Percentiles rank a stretch among this genome's conserved stretches.
These are phyloP conservation scores for Capsicum chinense DNA, from an alignment of 257 asterid genomes.

Conservation along the genomic window DNA sequence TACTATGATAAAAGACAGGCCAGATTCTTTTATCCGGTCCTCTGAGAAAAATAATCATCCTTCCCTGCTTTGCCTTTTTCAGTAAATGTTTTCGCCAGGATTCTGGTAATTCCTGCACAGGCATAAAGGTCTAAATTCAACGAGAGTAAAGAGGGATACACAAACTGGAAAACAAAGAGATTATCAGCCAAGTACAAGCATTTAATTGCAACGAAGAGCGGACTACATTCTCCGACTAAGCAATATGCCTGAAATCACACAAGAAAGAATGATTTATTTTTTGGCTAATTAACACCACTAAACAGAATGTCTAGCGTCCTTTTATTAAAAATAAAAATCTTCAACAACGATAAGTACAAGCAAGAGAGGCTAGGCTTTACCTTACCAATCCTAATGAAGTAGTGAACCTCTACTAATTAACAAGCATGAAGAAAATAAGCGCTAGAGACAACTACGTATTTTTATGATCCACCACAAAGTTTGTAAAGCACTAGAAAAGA, in stretches of 20 bases:
- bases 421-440: too few relatives aligned
- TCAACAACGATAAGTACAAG: too few relatives aligned
- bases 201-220: not conserved
- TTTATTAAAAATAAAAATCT: too few relatives aligned
- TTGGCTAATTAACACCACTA: too few relatives aligned
- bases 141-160: not conserved
- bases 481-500: too few relatives aligned
- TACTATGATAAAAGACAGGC: slow-evolving; percentile 27
- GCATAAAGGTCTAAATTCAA: not conserved
- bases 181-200: not conserved
- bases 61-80: not conserved
- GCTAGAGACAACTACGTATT: too few relatives aligned
- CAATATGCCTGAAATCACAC: not conserved
- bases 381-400: too few relatives aligned
- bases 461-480: too few relatives aligned
- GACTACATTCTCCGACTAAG: slow-evolving; percentile 3
- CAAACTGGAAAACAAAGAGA: not conserved
- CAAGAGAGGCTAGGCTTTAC: too few relatives aligned
- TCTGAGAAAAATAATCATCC: slow-evolving; percentile 24
- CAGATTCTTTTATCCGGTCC: slow-evolving; percentile 33
- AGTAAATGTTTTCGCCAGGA: slow-evolving; percentile 20
- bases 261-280: not conserved
- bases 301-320: too few relatives aligned
- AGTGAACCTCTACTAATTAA: too few relatives aligned
- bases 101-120: slow-evolving; percentile 34